phyloP scores from a whole-genome alignment of 225 moss, liverwort and hornwort genomes.

The Bryoerythrophyllum caledonicum region DNA sequence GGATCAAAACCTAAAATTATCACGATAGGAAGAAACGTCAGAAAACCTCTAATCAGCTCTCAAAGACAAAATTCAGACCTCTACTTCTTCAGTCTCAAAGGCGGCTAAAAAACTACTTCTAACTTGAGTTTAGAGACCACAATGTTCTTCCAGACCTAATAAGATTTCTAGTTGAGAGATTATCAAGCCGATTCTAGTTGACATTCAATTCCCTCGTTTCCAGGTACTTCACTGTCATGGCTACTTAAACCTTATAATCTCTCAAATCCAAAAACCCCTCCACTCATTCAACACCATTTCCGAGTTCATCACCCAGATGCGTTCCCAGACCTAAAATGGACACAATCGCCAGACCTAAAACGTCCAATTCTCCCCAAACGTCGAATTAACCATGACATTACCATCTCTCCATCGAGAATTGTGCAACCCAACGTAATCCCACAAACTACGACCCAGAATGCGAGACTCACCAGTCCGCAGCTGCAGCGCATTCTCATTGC shows the following conservation, averaged over 20 bases:
- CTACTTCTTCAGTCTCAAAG: too few species aligned
- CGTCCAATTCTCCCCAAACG: neutral
- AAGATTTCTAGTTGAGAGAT: too few species aligned
- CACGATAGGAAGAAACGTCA: neutral
- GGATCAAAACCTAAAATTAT: neutral
- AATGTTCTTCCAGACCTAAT: too few species aligned
- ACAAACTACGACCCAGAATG: neutral
- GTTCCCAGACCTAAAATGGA: slow-evolving; percentile 13
- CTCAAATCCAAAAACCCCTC: neutral
- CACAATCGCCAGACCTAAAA: neutral
- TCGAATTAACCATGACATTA: neutral
- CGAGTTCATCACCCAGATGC: slow-evolving; percentile 6
- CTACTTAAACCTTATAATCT: neutral
- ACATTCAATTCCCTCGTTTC: too few species aligned
- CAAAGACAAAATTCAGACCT: too few species aligned
- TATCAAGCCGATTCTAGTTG: too few species aligned
- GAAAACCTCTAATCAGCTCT: neutral
- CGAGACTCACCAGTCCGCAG: slow-evolving; percentile 40
- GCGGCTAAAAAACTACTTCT: too few species aligned
- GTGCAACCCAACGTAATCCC: neutral
- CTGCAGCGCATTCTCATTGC: slow-evolving; percentile 49
- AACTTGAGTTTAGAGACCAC: too few species aligned
- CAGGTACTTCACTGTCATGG: too few species aligned
- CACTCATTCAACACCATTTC: neutral
- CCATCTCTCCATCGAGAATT: neutral